Conservation (phyloP, 768 basidiomycete species). For the Mycena sanguinolenta region DNA sequence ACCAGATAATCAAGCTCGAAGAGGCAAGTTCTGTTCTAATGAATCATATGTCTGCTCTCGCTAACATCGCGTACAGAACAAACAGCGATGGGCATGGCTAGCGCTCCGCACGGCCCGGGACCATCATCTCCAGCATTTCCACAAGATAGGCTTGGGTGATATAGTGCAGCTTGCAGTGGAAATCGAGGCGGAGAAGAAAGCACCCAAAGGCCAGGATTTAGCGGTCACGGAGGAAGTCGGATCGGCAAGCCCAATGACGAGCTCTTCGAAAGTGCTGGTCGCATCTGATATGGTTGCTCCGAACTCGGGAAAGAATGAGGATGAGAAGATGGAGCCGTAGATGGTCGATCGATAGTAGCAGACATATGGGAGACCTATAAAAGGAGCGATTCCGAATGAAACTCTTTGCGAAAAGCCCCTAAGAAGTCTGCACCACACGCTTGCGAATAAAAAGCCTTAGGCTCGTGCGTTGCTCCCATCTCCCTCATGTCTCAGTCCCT, state of each 20-base stretch:
- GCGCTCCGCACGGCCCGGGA: slow-evolving; percentile 84
- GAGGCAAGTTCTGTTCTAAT: slow-evolving; percentile 33
- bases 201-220: slow-evolving; percentile 53
- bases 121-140: slow-evolving; percentile 79
- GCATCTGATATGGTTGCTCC: slow-evolving; percentile 31
- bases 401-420: slow-evolving; percentile 8
- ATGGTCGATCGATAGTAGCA: slow-evolving; percentile 43
- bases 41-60: slow-evolving; percentile 1
- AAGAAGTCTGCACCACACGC: not conserved
- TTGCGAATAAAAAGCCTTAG: not conserved
- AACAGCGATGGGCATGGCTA: slow-evolving; percentile 85
- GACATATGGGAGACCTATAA: slow-evolving; percentile 9
- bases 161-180: slow-evolving; percentile 65
- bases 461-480: not conserved
- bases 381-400: slow-evolving; percentile 15
- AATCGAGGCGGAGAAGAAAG: slow-evolving; percentile 63
- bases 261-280: slow-evolving; percentile 40
- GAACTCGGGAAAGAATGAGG: slow-evolving; percentile 40
- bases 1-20: slow-evolving; percentile 33
- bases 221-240: slow-evolving; percentile 47
- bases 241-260: slow-evolving; percentile 50
- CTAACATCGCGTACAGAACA: slow-evolving; percentile 61
- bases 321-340: slow-evolving; percentile 64
- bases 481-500: slow-evolving; percentile 40
- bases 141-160: slow-evolving; percentile 87